Conservation (phyloP, 257 asterid species). For the Rehmannia glutinosa region DNA sequence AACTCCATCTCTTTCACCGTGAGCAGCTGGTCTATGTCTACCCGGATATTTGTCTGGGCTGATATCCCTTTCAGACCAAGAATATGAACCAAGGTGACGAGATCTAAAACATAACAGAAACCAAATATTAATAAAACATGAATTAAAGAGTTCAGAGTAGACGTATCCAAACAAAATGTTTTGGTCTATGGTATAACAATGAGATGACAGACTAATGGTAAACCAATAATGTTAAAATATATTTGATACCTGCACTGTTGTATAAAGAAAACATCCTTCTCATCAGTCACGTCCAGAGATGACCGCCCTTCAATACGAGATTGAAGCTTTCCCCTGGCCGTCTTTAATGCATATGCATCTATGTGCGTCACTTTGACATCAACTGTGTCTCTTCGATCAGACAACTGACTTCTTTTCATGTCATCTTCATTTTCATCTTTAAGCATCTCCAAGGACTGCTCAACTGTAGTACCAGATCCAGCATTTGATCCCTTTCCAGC, state of each 20-base stretch:
- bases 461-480: constrained; percentile 53
- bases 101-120: constrained; percentile 30
- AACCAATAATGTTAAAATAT: background rate
- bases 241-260: constrained; percentile 48
- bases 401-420: constrained; percentile 27
- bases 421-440: constrained; percentile 28
- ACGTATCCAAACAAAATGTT: too few relatives aligned
- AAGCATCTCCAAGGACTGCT: constrained; percentile 30
- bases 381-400: constrained; percentile 26
- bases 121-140: background rate
- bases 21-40: constrained; percentile 40
- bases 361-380: constrained; percentile 27
- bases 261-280: constrained; percentile 26
- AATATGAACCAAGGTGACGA: constrained; percentile 31
- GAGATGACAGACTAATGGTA: background rate
- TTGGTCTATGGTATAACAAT: background rate
- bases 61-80: constrained; percentile 42
- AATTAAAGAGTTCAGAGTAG: too few relatives aligned
- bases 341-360: constrained; percentile 38
- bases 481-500: constrained; percentile 47
- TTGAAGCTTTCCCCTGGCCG: constrained; percentile 40
- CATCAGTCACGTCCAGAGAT: constrained; percentile 29
- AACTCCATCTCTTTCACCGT: constrained; percentile 41
- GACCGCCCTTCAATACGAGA: constrained; percentile 53
- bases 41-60: constrained; percentile 46